Conservation (phyloP, 306 rosid genomes). For the Phaseolus lunatus region DNA sequence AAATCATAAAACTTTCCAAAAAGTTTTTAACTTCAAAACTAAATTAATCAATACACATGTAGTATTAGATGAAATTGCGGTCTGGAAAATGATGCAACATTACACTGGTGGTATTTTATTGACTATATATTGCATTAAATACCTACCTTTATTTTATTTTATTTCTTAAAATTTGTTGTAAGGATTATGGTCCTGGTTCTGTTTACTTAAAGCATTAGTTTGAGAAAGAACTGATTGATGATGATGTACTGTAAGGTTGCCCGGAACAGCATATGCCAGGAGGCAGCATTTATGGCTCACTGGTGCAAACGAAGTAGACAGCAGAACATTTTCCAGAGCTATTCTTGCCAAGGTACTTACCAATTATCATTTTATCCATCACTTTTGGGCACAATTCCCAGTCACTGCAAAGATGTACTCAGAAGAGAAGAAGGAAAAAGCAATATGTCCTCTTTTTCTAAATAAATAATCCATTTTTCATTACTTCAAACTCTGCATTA, state of each 20-base stretch:
- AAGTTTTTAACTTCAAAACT: not conserved
- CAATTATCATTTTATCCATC: not conserved
- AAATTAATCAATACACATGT: not conserved
- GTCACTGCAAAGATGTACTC: not conserved
- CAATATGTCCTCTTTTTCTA: not conserved
- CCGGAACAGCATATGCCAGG: constrained; percentile 70
- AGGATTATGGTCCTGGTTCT: no score
- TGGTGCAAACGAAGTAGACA: constrained; percentile 67
- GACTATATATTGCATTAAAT: not conserved
- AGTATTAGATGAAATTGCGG: not conserved
- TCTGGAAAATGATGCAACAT: not conserved
- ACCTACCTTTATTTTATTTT: not conserved
- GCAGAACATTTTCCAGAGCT: constrained; percentile 70
- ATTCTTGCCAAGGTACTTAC: constrained; percentile 71
- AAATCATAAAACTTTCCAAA: not conserved
- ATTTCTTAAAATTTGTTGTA: not conserved
- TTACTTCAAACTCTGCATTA: not conserved
- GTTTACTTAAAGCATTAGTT: not conserved
- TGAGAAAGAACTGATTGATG: not conserved
- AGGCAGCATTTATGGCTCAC: constrained; percentile 74
- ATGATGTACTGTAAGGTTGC: constrained; percentile 48
- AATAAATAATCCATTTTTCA: not conserved
- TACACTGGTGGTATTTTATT: not conserved
- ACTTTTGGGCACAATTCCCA: not conserved
- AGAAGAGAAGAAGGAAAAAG: not conserved